Percentiles rank a stretch among this genome's conserved stretches.
phyloP scores from a whole-genome alignment of 1,139 yeast genomes.

The Pichia sp. region DNA sequence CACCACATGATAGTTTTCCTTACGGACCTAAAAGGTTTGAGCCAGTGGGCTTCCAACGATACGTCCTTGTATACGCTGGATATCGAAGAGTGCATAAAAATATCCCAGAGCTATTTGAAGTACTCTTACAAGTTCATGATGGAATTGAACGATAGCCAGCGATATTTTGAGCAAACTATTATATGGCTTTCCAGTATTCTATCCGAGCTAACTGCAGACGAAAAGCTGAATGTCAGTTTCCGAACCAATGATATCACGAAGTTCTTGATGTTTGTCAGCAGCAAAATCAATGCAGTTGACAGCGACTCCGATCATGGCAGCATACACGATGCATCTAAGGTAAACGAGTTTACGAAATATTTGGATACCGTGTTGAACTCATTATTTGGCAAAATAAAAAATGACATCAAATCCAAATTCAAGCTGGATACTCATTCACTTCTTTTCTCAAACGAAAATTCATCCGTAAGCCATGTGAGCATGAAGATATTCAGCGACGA shows the following conservation, averaged over 20 bases:
- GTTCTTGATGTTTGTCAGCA: conserved; percentile 23
- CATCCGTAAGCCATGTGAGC: not conserved
- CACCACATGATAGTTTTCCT: conserved; percentile 56
- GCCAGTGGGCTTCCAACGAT: conserved; percentile 33
- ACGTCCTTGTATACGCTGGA: conserved; percentile 32
- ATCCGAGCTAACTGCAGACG: conserved; percentile 32
- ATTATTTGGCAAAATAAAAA: conserved; percentile 21
- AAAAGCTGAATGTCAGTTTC: conserved; percentile 20
- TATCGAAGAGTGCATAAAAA: conserved; percentile 32
- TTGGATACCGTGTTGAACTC: conserved; percentile 18
- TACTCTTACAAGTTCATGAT: conserved; percentile 40
- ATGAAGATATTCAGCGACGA: not conserved
- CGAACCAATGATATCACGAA: conserved; percentile 27
- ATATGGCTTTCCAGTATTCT: conserved; percentile 41
- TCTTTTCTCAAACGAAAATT: not conserved
- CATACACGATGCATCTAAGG: conserved; percentile 8
- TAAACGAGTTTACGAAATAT: conserved; percentile 16
- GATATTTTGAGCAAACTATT: conserved; percentile 47
- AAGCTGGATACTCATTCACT: conserved; percentile 7
- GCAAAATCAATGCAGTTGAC: conserved; percentile 11
- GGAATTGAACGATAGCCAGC: conserved; percentile 50
- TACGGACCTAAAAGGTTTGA: conserved; percentile 44
- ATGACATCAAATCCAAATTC: conserved; percentile 25
- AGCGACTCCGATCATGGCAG: not conserved
- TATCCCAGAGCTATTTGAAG: conserved; percentile 37